Percentiles rank a stretch among this genome's conserved stretches.
Conservation (phyloP, 768 basidiomycete genomes). For the Suillus variegatus region DNA sequence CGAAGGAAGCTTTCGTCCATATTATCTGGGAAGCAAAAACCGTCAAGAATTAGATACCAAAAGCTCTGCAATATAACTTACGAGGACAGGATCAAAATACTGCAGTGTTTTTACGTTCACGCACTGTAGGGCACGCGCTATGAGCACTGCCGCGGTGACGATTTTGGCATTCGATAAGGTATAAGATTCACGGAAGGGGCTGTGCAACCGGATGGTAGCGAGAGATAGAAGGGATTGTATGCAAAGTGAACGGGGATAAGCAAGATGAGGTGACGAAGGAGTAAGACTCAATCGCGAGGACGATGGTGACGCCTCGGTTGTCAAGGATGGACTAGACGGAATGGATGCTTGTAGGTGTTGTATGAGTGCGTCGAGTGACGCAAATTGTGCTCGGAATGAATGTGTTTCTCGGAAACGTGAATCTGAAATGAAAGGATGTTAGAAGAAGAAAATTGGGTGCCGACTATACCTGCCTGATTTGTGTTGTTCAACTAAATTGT, state of each 20-base stretch:
- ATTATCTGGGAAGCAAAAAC: slow-evolving; percentile 16
- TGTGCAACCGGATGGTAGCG: slow-evolving; percentile 27
- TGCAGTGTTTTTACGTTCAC: slow-evolving; percentile 1
- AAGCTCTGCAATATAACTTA: slow-evolving; percentile 16
- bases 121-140: slow-evolving; percentile 19
- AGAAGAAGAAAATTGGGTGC: neutral
- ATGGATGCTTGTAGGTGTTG: slow-evolving; percentile 36
- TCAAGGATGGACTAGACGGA: neutral
- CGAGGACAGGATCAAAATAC: slow-evolving; percentile 6
- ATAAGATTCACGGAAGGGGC: slow-evolving; percentile 18
- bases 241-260: neutral
- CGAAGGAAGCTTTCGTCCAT: slow-evolving; percentile 25
- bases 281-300: neutral
- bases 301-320: neutral
- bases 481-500: slow-evolving; percentile 28
- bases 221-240: slow-evolving; percentile 14
- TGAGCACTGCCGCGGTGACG: slow-evolving; percentile 16
- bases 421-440: neutral
- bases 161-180: slow-evolving; percentile 17
- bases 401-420: slow-evolving; percentile 32
- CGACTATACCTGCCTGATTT: slow-evolving; percentile 25
- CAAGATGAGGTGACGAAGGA: neutral
- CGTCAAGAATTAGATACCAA: neutral
- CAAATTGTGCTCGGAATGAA: slow-evolving; percentile 43
- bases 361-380: slow-evolving; percentile 47